Evolutionary conservation across 1,139 yeast genomes (phyloP).

Genomic region (Blastobotrys niveus): DNA sequence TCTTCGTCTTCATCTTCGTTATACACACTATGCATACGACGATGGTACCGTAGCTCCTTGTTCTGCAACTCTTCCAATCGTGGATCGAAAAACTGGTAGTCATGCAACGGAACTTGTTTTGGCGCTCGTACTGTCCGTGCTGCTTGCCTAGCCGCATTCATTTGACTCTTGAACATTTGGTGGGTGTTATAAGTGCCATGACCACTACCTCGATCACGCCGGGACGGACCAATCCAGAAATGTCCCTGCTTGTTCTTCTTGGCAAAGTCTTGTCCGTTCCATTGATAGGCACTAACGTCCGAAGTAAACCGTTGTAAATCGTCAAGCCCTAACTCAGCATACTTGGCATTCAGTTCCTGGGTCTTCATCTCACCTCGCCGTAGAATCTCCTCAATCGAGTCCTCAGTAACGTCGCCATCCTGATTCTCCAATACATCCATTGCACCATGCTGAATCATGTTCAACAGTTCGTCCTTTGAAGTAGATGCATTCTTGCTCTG

Average conservation of each 20-base stretch:
- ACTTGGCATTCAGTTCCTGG: conserved; percentile 66
- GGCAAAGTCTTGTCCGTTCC: conserved; percentile 95
- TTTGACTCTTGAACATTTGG: conserved; percentile 77
- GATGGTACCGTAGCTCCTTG: conserved; percentile 71
- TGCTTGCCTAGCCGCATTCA: conserved; percentile 36
- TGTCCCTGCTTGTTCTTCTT: conserved; percentile 47
- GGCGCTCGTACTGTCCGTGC: conserved; percentile 45
- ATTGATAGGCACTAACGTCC: conserved; percentile 82
- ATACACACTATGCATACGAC: conserved; percentile 53
- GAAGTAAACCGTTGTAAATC: conserved; percentile 87
- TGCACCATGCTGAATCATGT: conserved; percentile 98
- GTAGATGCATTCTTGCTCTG: conserved; percentile 41
- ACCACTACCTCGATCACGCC: conserved; percentile 76
- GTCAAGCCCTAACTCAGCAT: conserved; percentile 80
- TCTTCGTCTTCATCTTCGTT: conserved; percentile 44
- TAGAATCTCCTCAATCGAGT: conserved; percentile 76
- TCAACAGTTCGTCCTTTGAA: conserved; percentile 77
- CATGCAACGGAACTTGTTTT: conserved; percentile 53
- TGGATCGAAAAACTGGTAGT: conserved; percentile 81
- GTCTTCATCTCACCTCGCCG: conserved; percentile 79
- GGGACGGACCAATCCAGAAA: conserved; percentile 78
- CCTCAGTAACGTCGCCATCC: conserved; percentile 37
- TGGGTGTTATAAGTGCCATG: conserved; percentile 77
- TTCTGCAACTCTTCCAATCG: conserved; percentile 61
- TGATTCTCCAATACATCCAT: conserved; percentile 61